Evolutionary conservation across 805 yeast species (phyloP), one percentile per base, ranked within the genome.

Genomic region (Pichia cephalocereana): DNA sequence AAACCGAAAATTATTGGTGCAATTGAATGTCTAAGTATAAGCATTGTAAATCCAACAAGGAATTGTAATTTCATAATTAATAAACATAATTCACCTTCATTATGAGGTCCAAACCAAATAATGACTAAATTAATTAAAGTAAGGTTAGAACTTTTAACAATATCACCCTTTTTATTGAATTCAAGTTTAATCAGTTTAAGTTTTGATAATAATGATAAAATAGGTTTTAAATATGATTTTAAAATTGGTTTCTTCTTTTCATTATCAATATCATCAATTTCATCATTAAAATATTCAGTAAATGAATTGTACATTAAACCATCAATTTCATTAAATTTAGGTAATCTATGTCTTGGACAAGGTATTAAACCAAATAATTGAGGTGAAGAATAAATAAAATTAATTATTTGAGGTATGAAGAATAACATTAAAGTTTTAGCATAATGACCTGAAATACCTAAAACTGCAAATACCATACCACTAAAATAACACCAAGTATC

Each of bases 381-480:
- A 1, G 99, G 98, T n/a, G 80, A 77, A 0, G 96, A 87, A 66
- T 89, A 93, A 19, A 88, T 55, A 57, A 93, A 93, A 63, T 93
- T 93, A 67, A 88, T 66, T 47, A 93, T 86, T 67, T 93, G 99
- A 3, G 98, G 98, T 40, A 87, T 69, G 62, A 93, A 84, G 60
- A 93, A 83, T 34, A 90, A 66, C 66, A 93, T 70, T 56, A 91
- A 70, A 0, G 99, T 93, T 67, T 93, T 93, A 40, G 96, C 87
- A 65, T 90, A 93, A 70, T 93, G 99, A 1, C 98, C 98, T 50
- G 87, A 74, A 36, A 93, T 93, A 1, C 97, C 98, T 31, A 87
- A 96, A 28, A 90, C 93, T 0, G 98, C 99, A 66, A 93, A 89
- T 1, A 93, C 96, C 99, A 93, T 93, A 4, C 99, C 99, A 27